These are phyloP conservation scores for Pontederia paniculata DNA, from an alignment of 176 grass and related monocot genomes.

Conservation along the genomic window DNA sequence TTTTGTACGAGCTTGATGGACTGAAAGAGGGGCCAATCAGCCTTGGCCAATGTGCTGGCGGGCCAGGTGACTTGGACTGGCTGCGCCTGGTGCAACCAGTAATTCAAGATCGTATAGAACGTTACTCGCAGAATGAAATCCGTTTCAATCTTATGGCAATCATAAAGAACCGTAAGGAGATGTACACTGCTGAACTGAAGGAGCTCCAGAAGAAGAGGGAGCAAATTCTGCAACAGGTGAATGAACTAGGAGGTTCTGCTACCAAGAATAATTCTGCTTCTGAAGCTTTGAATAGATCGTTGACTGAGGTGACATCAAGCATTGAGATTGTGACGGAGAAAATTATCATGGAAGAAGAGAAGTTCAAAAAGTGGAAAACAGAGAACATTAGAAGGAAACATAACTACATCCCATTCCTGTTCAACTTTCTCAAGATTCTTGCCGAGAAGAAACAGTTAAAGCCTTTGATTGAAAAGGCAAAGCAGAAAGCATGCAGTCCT, in stretches of 20 bases:
- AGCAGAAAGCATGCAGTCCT: conserved; percentile 40
- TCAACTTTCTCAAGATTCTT: conserved; percentile 93
- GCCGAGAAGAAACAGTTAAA: conserved; percentile 83
- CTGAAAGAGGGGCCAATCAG: conserved; percentile 81
- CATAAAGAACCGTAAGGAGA: conserved; percentile 87
- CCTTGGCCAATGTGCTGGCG: conserved; percentile 62
- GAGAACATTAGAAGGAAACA: conserved; percentile 97
- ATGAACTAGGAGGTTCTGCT: conserved; percentile 23
- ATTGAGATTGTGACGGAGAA: conserved; percentile 87
- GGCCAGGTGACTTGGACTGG: conserved; percentile 54
- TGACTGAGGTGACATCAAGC: conserved; percentile 66
- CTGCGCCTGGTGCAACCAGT: conserved; percentile 52
- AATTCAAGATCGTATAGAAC: conserved; percentile 56
- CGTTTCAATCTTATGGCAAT: conserved; percentile 85
- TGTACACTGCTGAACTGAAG: conserved; percentile 59
- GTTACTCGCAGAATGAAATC: conserved; percentile 65
- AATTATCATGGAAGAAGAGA: conserved; percentile 99
- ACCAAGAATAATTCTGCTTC: conserved; percentile 2
- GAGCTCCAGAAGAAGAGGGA: conserved; percentile 91
- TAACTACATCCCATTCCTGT: conserved; percentile 86
- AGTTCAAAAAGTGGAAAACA: conserved; percentile 90
- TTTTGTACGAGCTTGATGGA: conserved; percentile 88
- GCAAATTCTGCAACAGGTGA: conserved; percentile 57
- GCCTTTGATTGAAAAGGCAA: conserved; percentile 82
- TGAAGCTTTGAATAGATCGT: conserved; percentile 46